Conservation (phyloP, 2,329 filamentous ascomycete species). For the Zymoseptoria ardabiliae region DNA sequence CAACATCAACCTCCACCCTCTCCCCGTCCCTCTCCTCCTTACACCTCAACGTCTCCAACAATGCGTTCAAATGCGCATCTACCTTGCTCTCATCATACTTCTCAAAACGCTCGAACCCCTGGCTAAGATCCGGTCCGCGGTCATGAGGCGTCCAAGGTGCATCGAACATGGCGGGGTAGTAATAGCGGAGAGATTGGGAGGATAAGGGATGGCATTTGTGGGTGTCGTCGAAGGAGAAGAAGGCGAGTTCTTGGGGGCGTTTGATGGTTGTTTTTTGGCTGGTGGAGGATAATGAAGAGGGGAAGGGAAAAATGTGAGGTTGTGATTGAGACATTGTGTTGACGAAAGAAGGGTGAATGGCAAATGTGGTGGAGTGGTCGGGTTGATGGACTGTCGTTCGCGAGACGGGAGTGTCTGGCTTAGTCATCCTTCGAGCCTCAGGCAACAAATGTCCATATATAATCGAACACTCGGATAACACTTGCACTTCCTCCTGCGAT, state of each 20-base stretch:
- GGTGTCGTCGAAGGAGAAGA: slow-evolving; percentile 85
- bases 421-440: background rate
- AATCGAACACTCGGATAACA: too few species aligned
- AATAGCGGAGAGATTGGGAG: slow-evolving; percentile 57
- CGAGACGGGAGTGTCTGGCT: background rate
- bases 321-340: background rate
- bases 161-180: slow-evolving; percentile 49
- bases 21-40: slow-evolving; percentile 57
- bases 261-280: slow-evolving; percentile 55
- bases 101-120: slow-evolving; percentile 70
- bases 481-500: too few species aligned
- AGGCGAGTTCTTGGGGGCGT: slow-evolving; percentile 78
- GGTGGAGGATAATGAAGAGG: background rate
- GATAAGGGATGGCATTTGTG: slow-evolving; percentile 65
- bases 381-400: background rate
- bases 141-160: slow-evolving; percentile 15
- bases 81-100: slow-evolving; percentile 69
- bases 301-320: background rate
- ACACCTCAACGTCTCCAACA: slow-evolving; percentile 67
- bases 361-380: background rate
- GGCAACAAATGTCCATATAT: background rate
- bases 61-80: slow-evolving; percentile 82
- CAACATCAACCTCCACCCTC: slow-evolving; percentile 58
- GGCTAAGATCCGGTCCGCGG: slow-evolving; percentile 62
- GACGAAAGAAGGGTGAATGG: background rate